Percentiles rank a stretch among this genome's conserved stretches.
Conservation (phyloP, 192 early-diverging fungal species). For the Haplosporangium gracile region DNA sequence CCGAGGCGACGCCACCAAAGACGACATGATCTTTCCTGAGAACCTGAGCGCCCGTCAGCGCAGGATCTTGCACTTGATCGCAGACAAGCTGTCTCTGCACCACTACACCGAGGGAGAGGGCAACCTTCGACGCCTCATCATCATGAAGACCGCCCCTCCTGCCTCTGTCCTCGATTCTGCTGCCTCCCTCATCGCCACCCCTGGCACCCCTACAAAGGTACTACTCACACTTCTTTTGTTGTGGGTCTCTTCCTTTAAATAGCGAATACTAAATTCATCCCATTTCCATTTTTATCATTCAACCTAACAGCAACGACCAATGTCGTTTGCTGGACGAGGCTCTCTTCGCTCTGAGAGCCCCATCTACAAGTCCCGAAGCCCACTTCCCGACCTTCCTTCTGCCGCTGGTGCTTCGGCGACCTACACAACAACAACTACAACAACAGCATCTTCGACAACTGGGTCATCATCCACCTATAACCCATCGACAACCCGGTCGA, state of each 20-base stretch:
- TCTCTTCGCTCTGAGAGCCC: conserved; percentile 49
- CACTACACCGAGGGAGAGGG: conserved; percentile 66
- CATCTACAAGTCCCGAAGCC: conserved; percentile 38
- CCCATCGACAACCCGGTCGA: conserved; percentile 47
- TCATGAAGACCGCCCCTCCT: conserved; percentile 49
- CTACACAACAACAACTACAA: conserved; percentile 8
- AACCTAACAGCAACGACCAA: conserved; percentile 39
- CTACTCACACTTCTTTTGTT: neutral
- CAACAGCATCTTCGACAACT: neutral
- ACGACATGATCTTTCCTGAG: conserved; percentile 76
- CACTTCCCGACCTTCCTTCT: conserved; percentile 27
- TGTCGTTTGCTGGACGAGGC: conserved; percentile 53
- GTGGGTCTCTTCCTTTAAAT: neutral
- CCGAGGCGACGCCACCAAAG: conserved; percentile 74
- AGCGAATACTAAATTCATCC: neutral
- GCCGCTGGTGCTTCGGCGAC: conserved; percentile 3
- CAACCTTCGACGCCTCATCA: conserved; percentile 59
- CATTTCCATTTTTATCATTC: neutral
- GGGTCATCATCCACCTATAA: conserved; percentile 35
- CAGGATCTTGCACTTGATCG: conserved; percentile 75
- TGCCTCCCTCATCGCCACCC: neutral
- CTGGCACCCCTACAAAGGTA: conserved; percentile 41
- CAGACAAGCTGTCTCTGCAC: conserved; percentile 74
- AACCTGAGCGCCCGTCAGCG: conserved; percentile 70
- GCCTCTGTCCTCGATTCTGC: conserved; percentile 19